Conservation (phyloP, 148 eudicot genomes). For the Selenicereus undatus region DNA sequence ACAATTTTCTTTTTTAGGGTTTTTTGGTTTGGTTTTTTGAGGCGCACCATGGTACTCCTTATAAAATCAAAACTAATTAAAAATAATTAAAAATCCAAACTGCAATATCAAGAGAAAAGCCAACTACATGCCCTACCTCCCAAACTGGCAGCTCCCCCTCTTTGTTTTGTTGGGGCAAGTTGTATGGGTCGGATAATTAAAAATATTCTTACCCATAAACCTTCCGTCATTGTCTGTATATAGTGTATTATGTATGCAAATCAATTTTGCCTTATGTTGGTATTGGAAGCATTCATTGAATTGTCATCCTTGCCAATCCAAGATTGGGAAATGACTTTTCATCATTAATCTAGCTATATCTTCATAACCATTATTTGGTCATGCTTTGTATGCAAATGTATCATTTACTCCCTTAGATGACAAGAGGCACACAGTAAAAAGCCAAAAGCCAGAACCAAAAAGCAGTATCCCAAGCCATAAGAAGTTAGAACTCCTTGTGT, state of each 20-base stretch:
- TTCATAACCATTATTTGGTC: background rate
- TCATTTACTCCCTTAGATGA: background rate
- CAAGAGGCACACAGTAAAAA: background rate
- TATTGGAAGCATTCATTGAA: too few relatives aligned
- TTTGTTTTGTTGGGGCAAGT: background rate
- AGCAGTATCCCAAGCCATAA: background rate
- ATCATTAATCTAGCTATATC: background rate
- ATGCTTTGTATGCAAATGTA: background rate
- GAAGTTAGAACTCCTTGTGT: background rate
- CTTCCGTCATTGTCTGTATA: background rate
- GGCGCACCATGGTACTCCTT: too few relatives aligned
- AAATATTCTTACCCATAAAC: background rate
- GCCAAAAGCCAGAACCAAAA: background rate
- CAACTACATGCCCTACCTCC: conserved; percentile 10
- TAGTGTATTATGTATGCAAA: background rate
- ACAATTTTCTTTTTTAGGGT: too few relatives aligned
- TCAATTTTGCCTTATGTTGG: too few relatives aligned
- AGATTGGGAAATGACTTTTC: too few relatives aligned
- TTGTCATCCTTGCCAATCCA: too few relatives aligned
- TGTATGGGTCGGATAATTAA: background rate
- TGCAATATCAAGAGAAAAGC: conserved; percentile 11
- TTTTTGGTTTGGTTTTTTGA: too few relatives aligned
- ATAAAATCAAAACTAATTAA: too few relatives aligned
- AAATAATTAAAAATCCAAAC: conserved; percentile 7
- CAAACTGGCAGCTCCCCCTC: background rate